Base-by-base conservation (phyloP, 345 rosid species). In the Aegle marmelos region DNA sequence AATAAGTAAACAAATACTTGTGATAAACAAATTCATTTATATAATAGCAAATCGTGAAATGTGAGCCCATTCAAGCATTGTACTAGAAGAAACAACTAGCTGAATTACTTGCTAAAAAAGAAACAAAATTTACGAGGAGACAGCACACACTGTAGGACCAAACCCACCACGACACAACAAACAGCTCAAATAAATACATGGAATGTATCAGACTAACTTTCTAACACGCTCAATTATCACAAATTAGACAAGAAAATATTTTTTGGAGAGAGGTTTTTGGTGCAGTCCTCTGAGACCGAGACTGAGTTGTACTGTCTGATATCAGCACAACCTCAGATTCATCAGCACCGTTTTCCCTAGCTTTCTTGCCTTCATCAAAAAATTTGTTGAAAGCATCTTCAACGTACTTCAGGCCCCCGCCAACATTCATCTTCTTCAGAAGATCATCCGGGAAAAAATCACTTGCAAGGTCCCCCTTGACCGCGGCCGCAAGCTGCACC, bases 361-460 rank as follows among this genome's bases (percentile, higher is more conserved):
- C 90, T 78, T 85, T 85, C 59, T 75, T 78, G 60, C 88, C 79
- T 31, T 83, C 85, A 30, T 88, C 85, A 9, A 75, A 19, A 78
- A 91, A 94, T n/a, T 63, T 67, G 9, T 77, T 76, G 79, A 80
- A 86, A 63, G 93, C 91, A 11, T 71, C 73, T 2, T 83, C 84
- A 13, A 82, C 90, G 30, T 94, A 94, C 58, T 76, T 86, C 0
- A 72, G 87, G 9, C 89, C 96, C 14, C 83, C 85, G 21, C 60
- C 73, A 10, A 91, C 94, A 24, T 86, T 92, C 89, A 91, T 86
- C 75, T 79, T 84, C 59, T 90, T 90, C 53, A 88, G 86, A n/a
- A 92, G 80, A 72, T 88, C 86, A 73, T 86, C 50, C 0, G 91
- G 87, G 67, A 77, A 84, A n/a, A 80, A 72, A 66, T 89, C 90